Conservation (phyloP, 2,329 filamentous ascomycete genomes). For the Drechslera avenae region DNA sequence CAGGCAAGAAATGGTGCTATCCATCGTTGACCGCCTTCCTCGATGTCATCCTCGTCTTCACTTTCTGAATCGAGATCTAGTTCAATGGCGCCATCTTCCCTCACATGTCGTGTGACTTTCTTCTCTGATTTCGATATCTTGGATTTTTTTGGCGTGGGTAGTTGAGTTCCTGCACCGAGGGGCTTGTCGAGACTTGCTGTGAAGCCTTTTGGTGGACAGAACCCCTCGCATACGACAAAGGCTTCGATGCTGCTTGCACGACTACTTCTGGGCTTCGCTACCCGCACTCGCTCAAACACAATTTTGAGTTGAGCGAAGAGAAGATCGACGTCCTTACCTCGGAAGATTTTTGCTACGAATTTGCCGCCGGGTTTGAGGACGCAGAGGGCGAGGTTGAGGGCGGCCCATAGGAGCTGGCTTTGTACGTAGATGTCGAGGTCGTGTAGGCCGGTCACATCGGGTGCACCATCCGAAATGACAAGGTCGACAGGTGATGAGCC, state of each 20-base stretch:
- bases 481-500: slow-evolving; percentile 84
- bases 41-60: slow-evolving; percentile 47
- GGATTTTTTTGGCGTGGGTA: slow-evolving; percentile 50
- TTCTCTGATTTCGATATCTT: slow-evolving; percentile 15
- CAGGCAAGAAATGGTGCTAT: slow-evolving; percentile 97
- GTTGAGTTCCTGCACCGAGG: slow-evolving; percentile 66
- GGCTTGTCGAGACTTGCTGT: slow-evolving; percentile 76
- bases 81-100: slow-evolving; percentile 56
- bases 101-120: slow-evolving; percentile 35
- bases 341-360: slow-evolving; percentile 98
- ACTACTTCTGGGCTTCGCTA: slow-evolving; percentile 92
- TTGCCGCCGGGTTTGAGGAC: slow-evolving; percentile 91
- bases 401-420: slow-evolving; percentile 91
- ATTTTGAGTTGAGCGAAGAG: slow-evolving; percentile 92
- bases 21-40: slow-evolving; percentile 66
- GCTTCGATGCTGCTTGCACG: slow-evolving; percentile 96
- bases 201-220: slow-evolving; percentile 78
- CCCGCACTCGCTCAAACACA: slow-evolving; percentile 84
- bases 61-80: slow-evolving; percentile 54
- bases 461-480: slow-evolving; percentile 92
- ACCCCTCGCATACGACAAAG: slow-evolving; percentile 93
- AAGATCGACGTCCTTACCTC: slow-evolving; percentile 92
- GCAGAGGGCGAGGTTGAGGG: slow-evolving; percentile 89
- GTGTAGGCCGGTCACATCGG: slow-evolving; percentile 94
- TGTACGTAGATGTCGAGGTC: slow-evolving; percentile 99